Evolutionary conservation across 2,329 filamentous ascomycete species (phyloP).

Genomic region (Diaporthe ampelina): DNA sequence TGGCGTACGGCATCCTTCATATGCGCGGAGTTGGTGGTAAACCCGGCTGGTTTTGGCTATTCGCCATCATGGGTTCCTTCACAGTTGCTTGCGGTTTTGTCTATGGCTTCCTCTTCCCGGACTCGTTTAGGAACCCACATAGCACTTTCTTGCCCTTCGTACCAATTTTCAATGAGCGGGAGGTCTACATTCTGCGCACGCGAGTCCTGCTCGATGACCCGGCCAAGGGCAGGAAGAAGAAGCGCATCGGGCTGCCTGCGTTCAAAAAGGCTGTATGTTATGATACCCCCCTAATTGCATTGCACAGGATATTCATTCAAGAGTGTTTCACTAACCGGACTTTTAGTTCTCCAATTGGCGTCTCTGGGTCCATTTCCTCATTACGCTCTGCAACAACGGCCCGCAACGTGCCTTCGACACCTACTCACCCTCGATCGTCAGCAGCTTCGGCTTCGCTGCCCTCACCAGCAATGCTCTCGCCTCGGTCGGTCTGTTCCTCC

Average conservation of each 20-base stretch:
- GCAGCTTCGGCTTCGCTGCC: conserved; percentile 63
- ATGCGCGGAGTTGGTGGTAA: conserved; percentile 51
- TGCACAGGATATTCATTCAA: no score
- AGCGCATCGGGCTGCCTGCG: conserved; percentile 50
- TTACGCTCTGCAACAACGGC: conserved; percentile 64
- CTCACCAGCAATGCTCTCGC: conserved; percentile 64
- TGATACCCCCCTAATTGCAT: no score
- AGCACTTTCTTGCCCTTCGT: conserved; percentile 28
- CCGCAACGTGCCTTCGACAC: conserved; percentile 63
- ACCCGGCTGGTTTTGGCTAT: conserved; percentile 54
- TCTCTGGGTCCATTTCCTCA: conserved; percentile 65
- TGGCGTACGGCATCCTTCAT: conserved; percentile 58
- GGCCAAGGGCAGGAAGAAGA: conserved; percentile 50
- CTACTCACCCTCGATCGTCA: conserved; percentile 68
- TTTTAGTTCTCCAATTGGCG: conserved; percentile 62
- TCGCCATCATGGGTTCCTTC: conserved; percentile 49
- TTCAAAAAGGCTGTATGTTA: conserved; percentile 51
- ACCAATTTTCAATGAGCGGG: conserved; percentile 42
- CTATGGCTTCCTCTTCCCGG: conserved; percentile 51
- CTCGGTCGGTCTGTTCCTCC: conserved; percentile 66
- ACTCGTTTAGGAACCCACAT: conserved; percentile 36
- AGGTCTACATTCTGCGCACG: conserved; percentile 51
- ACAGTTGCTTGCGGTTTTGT: conserved; percentile 51
- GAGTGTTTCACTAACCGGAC: background rate
- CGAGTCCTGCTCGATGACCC: conserved; percentile 54